Base-by-base conservation (phyloP, 768 basidiomycete species). In the Boletus patriciae region DNA sequence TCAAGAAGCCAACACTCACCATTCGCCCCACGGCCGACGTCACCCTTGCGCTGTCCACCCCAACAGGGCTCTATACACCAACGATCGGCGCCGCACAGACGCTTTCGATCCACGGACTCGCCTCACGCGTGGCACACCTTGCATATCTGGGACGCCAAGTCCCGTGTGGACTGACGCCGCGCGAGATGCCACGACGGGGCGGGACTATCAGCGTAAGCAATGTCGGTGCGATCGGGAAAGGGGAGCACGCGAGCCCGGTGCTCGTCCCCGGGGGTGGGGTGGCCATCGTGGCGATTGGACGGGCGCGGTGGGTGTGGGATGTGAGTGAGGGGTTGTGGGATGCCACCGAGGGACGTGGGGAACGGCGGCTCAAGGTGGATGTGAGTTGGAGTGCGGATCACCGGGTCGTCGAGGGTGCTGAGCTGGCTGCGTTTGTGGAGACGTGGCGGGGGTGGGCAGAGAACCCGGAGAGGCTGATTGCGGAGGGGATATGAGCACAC, bases 321-420 rank as follows among this genome's bases (percentile, higher is more conserved):
- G 85, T 88, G 42, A 77, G 78, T 51, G 74, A 81, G 21, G 77
- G 71, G 34, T 67, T 59, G 18, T 69, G 64, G 66, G 49, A 62
- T 23, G 59, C 59, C 0, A 45, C 36, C n/a, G 34, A 29, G 19
- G 52, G 44, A 4, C 27, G 18, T 16, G 83, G 84, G 1, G 78
- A 80, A 61, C 73, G 83, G 58, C 75, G 85, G 62, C 69, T 88
- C 38, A 81, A 81, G 73, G 68, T 87, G 38, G 81, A 81, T 11
- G 76, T 92, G 6, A 90, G 87, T 60, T 94, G 92, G 90, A 85
- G 84, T 58, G 92, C 88, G 46, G 92, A 95, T 62, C 93, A 95
- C 72, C 75, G 92, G 16, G 84, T 95, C 8, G 84, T 94, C 11
- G 92, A 95, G 68, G 92, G 92, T 5, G 92, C 92, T 2, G 92